Evolutionary conservation across 768 basidiomycete genomes (phyloP).

Genomic region (Coprinellus micaceus): DNA sequence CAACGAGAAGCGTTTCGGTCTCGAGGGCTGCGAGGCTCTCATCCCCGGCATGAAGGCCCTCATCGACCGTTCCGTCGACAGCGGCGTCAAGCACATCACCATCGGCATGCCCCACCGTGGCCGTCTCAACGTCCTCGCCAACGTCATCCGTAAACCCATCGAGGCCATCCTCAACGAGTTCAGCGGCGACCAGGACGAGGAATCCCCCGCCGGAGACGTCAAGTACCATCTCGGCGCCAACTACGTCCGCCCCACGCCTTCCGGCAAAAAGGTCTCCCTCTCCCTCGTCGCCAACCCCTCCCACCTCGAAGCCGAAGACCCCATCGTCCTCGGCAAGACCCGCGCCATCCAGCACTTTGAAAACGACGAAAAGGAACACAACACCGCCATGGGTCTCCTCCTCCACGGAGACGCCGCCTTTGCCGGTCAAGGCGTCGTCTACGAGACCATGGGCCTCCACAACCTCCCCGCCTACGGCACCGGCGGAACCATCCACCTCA

Average conservation of each 20-base stretch:
- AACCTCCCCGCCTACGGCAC: conserved; percentile 94
- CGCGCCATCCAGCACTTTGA: conserved; percentile 95
- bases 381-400: conserved; percentile 89
- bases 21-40: conserved; percentile 96
- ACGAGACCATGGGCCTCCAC: conserved; percentile 99
- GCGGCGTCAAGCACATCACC: conserved; percentile 92
- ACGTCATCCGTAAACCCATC: conserved; percentile 97
- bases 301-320: conserved; percentile 95
- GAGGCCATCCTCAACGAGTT: conserved; percentile 99
- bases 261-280: conserved; percentile 94
- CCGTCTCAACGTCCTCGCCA: conserved; percentile 94
- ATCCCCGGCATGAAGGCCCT: conserved; percentile 99
- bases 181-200: conserved; percentile 66
- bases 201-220: conserved; percentile 91
- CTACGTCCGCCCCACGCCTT: conserved; percentile 96
- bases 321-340: conserved; percentile 99
- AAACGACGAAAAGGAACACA: conserved; percentile 73
- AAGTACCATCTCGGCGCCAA: conserved; percentile 99
- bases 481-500: conserved; percentile 96
- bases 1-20: conserved; percentile 98
- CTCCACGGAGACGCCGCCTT: conserved; percentile 98
- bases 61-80: conserved; percentile 94
- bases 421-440: conserved; percentile 96
- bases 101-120: conserved; percentile 99
- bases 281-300: conserved; percentile 99